Base-by-base conservation (phyloP, 352 stramenopile species). In the Phytophthora aleatoria region DNA sequence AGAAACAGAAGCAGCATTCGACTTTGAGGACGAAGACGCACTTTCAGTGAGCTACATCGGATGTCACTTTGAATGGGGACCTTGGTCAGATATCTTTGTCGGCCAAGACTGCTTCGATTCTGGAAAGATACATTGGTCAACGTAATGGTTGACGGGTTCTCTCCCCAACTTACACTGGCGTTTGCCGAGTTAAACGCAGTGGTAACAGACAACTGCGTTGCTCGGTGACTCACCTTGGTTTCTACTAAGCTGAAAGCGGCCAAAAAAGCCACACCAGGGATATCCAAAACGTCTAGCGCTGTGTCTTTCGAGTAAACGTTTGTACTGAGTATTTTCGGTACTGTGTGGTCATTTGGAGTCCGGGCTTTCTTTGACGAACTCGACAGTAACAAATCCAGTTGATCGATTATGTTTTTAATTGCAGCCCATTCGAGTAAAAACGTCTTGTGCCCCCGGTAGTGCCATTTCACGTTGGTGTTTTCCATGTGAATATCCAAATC, bases 1-100 rank as follows among this genome's bases (percentile, higher is more conserved):
- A 85, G 44, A 33, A 83, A 63, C 4, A 90, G 41, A 5, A 89
- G 56, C 15, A 90, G 9, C 27, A 90, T 57, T n/a, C 69, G 75
- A 20, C 63, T 73, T 9, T 70, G 50, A 9, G 75, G 70, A 11
- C 50, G 59, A 47, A 75, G 55, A 11, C 57, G 57, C 20, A 68
- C 47, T 16, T 68, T 68, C 26, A 71, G 20, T 8, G 44, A 48
- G 15, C 28, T 69, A 16, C 58, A 71, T 0, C 61, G 47, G 30
- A 74, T 69, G 31, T 76, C 64, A 16, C 54, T 73, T 49, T 76
- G 69, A 35, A 62, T 65, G 5, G 64, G 64, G 13, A 71, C 39
- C 41, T 67, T 76, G 12, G 38, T 71, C 38, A 70, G 30, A 13
- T 71, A 69, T 11, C 57, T 35, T 53, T 75, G 67, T 30, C 67